Base-by-base conservation (phyloP, 1,139 yeast species). In the Protomyces lactucae-debilis region DNA sequence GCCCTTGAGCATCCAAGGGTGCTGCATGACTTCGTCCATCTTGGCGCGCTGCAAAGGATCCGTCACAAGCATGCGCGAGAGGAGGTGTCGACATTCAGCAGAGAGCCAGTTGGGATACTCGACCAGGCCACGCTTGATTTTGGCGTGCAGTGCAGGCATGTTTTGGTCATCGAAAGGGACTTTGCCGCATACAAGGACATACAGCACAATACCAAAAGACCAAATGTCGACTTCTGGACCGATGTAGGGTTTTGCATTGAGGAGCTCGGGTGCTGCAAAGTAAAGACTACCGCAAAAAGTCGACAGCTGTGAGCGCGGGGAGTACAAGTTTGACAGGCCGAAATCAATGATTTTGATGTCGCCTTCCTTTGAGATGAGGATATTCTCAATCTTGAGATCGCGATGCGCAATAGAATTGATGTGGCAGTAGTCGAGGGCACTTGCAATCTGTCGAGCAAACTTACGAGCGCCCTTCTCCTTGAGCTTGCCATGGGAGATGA, bases 161-260 rank as follows among this genome's bases (percentile, higher is more conserved):
- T 89, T 86, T 73, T 90, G 95, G 74, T 95, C 99, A 75, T 95
- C 99, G 75, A 95, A 95, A 12, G 99, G 99, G 70, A 95, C 82
- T 73, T 98, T 82, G 46, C 99, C 98, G 77, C 98, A 93, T 64
- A 93, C 81, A 97, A 93, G 91, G 57, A 95, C 99, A 72, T 92
- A 93, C 67, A 93, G 80, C 65, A 95, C 93, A 59, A 95, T 98
- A 71, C 99, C 99, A 71, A 96, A 88, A 0, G 96, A 88, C 99
- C 99, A 95, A 63, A 95, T 98, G 75, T 95, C 99, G 59, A 95
- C 97, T 75, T 95, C 99, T 0, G 99, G 99, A 0, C 99, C 99
- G 43, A 83, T 80, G 72, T 95, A 95, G 0, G 97, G 97, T 69
- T 86, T 85, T 0, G 98, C 99, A 67, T 89, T 87, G 66, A 95